Conservation (phyloP, 2,329 filamentous ascomycete genomes). For the Emydomyces testavorans region DNA sequence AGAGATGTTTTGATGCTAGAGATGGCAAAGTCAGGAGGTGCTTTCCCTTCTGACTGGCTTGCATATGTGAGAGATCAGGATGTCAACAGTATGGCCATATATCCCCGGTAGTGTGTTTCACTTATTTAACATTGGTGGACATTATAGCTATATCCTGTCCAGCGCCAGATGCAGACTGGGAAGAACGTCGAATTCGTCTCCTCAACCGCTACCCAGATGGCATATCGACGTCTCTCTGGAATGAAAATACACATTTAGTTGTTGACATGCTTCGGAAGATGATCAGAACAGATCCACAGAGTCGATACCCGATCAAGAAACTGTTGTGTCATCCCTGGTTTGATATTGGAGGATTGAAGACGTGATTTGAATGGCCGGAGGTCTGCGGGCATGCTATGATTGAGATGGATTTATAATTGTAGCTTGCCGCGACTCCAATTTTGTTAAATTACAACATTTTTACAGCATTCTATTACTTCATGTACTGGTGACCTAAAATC, state of each 20-base stretch:
- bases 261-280: slow-evolving; percentile 7
- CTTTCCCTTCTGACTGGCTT: slow-evolving; percentile 4
- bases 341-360: no score
- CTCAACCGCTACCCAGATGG: not conserved
- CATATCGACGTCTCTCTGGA: slow-evolving; percentile 6
- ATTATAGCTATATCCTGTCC: not conserved
- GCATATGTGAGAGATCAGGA: slow-evolving; percentile 1
- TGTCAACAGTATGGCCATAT: slow-evolving; percentile 5
- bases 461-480: no score
- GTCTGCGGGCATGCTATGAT: no score
- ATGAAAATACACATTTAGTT: slow-evolving; percentile 6
- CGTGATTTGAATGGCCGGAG: no score
- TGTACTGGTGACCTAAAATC: no score
- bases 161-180: slow-evolving; percentile 7
- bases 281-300: slow-evolving; percentile 6
- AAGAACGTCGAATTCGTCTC: not conserved
- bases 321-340: slow-evolving; percentile 8
- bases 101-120: no score
- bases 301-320: slow-evolving; percentile 1
- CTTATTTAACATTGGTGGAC: no score
- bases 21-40: slow-evolving; percentile 7
- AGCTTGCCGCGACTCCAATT: no score
- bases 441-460: no score
- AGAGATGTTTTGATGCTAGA: slow-evolving; percentile 1
- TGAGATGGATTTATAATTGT: no score